Conservation (phyloP, 768 basidiomycete genomes). For the Phlebiopsis gigantea region DNA sequence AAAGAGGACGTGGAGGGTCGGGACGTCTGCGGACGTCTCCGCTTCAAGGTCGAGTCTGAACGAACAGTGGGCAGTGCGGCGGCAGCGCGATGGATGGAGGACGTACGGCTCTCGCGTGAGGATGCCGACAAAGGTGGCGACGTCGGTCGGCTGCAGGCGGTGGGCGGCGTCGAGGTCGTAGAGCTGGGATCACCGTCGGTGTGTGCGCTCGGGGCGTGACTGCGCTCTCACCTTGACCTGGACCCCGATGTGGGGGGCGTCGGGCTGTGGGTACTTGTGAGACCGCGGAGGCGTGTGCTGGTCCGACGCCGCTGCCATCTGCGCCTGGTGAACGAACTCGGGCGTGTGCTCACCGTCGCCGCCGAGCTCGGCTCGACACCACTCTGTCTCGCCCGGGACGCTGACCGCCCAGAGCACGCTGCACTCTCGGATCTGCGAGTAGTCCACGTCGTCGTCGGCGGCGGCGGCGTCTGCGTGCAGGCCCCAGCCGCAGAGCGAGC, state of each 20-base stretch:
- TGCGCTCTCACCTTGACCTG: constrained; percentile 57
- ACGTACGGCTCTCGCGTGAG: constrained; percentile 60
- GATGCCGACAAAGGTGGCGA: constrained; percentile 72
- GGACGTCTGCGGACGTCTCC: constrained; percentile 36
- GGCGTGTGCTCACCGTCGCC: constrained; percentile 16
- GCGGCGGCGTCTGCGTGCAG: constrained; percentile 31
- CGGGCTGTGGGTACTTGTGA: constrained; percentile 62
- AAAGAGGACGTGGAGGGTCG: constrained; percentile 70
- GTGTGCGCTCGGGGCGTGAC: not conserved
- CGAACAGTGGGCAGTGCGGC: not conserved
- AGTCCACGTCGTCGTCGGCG: constrained; percentile 34
- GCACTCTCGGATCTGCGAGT: constrained; percentile 54
- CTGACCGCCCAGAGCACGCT: constrained; percentile 67
- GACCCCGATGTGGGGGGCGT: constrained; percentile 54
- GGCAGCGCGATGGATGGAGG: not conserved
- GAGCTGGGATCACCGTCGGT: constrained; percentile 35
- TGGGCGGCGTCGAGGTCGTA: constrained; percentile 46
- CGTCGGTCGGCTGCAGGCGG: constrained; percentile 52
- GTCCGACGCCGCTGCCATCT: not conserved
- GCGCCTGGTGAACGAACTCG: not conserved
- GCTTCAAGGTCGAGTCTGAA: constrained; percentile 32
- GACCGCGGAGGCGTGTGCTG: constrained; percentile 10
- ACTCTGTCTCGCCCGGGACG: constrained; percentile 62
- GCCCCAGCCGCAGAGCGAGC: constrained; percentile 73
- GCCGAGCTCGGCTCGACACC: constrained; percentile 39